phyloP scores from a whole-genome alignment of 345 rosid species.

The Syzygium grande region DNA sequence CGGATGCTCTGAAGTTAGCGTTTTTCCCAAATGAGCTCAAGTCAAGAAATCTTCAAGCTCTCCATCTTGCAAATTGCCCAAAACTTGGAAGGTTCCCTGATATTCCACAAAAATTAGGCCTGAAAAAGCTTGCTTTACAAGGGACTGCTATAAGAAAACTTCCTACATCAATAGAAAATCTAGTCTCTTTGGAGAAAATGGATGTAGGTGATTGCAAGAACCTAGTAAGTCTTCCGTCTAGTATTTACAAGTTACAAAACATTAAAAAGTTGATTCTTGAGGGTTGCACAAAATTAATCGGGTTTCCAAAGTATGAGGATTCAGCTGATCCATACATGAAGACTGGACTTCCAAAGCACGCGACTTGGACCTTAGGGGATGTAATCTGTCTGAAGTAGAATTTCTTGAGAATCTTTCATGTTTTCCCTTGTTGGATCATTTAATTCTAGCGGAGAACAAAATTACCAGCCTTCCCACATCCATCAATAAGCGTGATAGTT shows the following conservation, averaged over 20 bases:
- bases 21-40: too few relatives aligned
- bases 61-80: too few relatives aligned
- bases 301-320: neutral
- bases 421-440: neutral
- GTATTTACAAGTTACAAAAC: neutral
- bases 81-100: too few relatives aligned
- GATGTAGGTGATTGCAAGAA: neutral
- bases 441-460: too few relatives aligned
- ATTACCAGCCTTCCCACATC: neutral
- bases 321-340: neutral
- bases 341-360: neutral
- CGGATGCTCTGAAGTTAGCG: neutral
- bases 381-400: neutral
- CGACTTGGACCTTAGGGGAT: fast-evolving
- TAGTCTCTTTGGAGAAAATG: too few relatives aligned
- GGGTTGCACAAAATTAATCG: neutral
- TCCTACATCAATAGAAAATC: too few relatives aligned
- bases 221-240: neutral
- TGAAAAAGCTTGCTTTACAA: too few relatives aligned
- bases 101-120: too few relatives aligned
- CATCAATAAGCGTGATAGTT: neutral
- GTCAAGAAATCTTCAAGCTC: too few relatives aligned
- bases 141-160: too few relatives aligned
- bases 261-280: neutral
- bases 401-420: neutral